Base-by-base conservation (phyloP, 805 yeast genomes). In the Kodamaea kakaduensis region DNA sequence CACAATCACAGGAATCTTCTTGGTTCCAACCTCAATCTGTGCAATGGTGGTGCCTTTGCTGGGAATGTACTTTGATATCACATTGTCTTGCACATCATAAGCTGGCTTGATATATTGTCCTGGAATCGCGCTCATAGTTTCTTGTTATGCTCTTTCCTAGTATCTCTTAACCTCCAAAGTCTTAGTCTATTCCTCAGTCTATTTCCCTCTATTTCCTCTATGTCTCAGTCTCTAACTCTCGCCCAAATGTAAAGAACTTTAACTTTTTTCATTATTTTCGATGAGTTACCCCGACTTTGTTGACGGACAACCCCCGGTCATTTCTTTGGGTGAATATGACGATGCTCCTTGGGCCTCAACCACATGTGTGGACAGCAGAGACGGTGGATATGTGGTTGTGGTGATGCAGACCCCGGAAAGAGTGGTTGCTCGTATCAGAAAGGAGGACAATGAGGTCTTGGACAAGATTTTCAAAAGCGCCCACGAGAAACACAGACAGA, bases 61-160 rank as follows among this genome's bases (percentile, higher is more conserved):
- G 2, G 86, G 60, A 4, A 64, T 52, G 47, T 72, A 85, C 38
- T 67, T 69, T 26, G 65, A 56, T 2, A 71, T 52, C 6, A 48
- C 50, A 5, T 47, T 43, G 12, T 43, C 45, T 9, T 41, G 51
- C 12, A 47, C 35, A 32, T 69, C 67, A 47, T 63, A 69, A 5
- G 69, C 61, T 1, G 93, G 89, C 13, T 78, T 71, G 16, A 87
- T 66, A 26, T 81, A 73, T 48, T 87, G 95, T 0, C 96, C 96
- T 1, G 96, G 96, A 15, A 55, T 43, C 17, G 38, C 16, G 16
- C 18, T 14, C 29, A 26, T 26, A 17, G 13, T 34, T 16, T 17
- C n/a, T n/a, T n/a, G n/a, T 10, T 14, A 22, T n/a, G n/a, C n/a
- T n/a, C n/a, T n/a, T n/a, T n/a, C n/a, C n/a, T n/a, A n/a, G n/a